Evolutionary conservation across 2,329 filamentous ascomycete genomes (phyloP), one percentile per base, ranked within the genome.

Genomic region (Monosporascus sp.): DNA sequence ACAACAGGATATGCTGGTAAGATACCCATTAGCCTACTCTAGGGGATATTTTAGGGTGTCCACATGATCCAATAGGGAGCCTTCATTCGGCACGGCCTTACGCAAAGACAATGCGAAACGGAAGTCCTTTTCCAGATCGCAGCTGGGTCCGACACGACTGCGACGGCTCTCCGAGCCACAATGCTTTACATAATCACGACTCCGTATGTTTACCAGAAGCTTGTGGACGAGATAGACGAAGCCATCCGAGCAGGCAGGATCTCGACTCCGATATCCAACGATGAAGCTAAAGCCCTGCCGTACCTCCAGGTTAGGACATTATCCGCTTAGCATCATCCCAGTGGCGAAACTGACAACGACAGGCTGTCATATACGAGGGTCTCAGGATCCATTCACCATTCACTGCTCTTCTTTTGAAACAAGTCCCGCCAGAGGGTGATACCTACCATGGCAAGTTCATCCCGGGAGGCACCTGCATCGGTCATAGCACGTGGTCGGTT

Each of bases 91-190:
- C 60, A 66, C 37, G 67, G 67, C 9, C 50, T 69, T 18, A 58
- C 60, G 1, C 57, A 60, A 31, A 40, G 55, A 40, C 58, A 69
- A 48, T 66, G 63, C 40, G 61, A 63, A 26, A 56, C 59, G 2
- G 67, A 69, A 50, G 57, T 53, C 1, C 54, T 67, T 20, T 55
- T 68, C 40, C 55, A 58, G 52, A 57, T 61, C 24, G 40, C 57
- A 9, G 60, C 59, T 3, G 60, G 78, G 6, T 75, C 75, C 2
- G 78, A 81, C 55, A 80, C 75, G 14, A 78, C 78, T 0, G 74
- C 78, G 0, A 75, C 73, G 0, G 71, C 72, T 2, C 68, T 81
- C 4, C 73, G 78, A 3, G 66, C 72, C 38, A 76, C 73, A 3
- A 50, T 81, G 44, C 70, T 80, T 28, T 74, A 76, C 62, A 63